These are phyloP conservation scores for Candida dajiaensis DNA, from an alignment of 805 yeast genomes.

Conservation along the genomic window DNA sequence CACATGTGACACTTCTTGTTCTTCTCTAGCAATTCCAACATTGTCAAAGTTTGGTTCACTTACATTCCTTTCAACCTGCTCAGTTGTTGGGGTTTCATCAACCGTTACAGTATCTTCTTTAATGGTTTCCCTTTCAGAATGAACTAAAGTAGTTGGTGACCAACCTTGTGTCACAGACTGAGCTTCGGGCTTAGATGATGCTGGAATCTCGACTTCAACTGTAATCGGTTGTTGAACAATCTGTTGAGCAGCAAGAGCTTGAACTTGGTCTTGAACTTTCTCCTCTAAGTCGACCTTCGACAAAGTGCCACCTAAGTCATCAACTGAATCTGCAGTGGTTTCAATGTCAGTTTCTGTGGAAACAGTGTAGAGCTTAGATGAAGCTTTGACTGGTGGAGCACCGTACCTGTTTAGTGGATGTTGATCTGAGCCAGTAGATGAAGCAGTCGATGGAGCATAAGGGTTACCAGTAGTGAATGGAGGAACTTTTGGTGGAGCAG, in stretches of 20 bases:
- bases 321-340: not conserved
- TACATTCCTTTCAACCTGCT: not conserved
- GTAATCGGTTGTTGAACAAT: not conserved
- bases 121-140: not conserved
- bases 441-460: not conserved
- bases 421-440: not conserved
- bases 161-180: not conserved
- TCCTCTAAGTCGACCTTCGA: not conserved
- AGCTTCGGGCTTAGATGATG: not conserved
- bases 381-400: not conserved
- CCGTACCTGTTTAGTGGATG: not conserved
- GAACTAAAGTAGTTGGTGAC: not conserved
- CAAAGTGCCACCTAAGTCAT: not conserved
- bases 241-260: not conserved
- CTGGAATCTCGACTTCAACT: not conserved
- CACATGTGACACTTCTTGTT: not conserved
- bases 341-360: not conserved
- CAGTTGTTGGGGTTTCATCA: not conserved
- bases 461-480: not conserved
- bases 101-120: not conserved
- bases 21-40: not conserved
- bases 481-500: not conserved
- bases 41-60: not conserved
- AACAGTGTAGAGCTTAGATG: not conserved
- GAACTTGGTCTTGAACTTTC: not conserved